Conservation (phyloP, 2,329 filamentous ascomycete species). For the Exophiala sp. region DNA sequence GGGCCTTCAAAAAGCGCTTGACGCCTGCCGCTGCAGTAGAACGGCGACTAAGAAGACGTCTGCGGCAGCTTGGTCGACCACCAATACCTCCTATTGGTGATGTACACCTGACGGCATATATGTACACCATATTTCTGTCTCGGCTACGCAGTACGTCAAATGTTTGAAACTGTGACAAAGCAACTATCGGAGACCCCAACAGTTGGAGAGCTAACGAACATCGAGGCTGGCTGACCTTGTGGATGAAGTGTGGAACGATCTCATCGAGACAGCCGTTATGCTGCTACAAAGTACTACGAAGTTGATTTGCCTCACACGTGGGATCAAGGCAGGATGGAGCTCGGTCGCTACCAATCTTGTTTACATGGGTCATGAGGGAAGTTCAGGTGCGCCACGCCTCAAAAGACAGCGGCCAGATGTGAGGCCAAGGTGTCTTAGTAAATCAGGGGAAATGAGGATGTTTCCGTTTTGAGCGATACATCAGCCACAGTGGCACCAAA, state of each 20-base stretch:
- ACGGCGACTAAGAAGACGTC: neutral
- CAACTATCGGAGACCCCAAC: neutral
- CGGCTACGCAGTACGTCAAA: too few species aligned
- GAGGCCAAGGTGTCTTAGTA: neutral
- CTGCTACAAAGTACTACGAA: neutral
- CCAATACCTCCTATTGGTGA: too few species aligned
- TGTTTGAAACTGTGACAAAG: too few species aligned
- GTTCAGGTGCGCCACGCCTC: neutral
- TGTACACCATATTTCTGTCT: too few species aligned
- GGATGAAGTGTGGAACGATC: neutral
- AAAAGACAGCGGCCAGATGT: neutral
- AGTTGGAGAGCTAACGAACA: neutral
- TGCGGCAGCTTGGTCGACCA: too few species aligned
- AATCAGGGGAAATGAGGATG: constrained; percentile 5
- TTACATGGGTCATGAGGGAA: neutral
- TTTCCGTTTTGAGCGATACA: neutral
- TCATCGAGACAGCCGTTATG: neutral
- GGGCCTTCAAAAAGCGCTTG: neutral
- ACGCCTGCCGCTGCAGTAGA: neutral
- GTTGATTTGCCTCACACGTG: neutral
- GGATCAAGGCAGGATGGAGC: neutral
- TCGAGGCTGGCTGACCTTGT: neutral
- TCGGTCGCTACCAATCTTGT: neutral
- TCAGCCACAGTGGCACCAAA: neutral
- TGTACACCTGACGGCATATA: too few species aligned